These are phyloP conservation scores for Laguncularia racemosa DNA, from an alignment of 345 rosid genomes.

Conservation along the genomic window DNA sequence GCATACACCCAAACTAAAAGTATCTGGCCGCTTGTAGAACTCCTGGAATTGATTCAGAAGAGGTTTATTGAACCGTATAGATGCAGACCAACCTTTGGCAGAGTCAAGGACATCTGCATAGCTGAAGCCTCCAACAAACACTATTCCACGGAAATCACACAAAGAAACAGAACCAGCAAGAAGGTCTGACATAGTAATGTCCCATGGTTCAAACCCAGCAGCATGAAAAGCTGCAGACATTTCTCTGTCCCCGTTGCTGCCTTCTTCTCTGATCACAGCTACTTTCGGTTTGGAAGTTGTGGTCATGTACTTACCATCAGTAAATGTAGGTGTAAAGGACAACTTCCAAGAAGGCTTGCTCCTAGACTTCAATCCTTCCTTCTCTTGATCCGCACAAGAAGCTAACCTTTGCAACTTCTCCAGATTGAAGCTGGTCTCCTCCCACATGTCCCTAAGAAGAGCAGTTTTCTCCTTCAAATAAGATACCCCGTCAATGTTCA, in stretches of 20 bases:
- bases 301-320: conserved; percentile 50
- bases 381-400: conserved; percentile 79
- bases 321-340: conserved; percentile 62
- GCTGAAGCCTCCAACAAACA: conserved; percentile 93
- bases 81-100: conserved; percentile 98
- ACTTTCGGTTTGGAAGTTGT: conserved; percentile 69
- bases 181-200: conserved; percentile 87
- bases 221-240: conserved; percentile 89
- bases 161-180: conserved; percentile 52
- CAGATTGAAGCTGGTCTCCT: conserved; percentile 82
- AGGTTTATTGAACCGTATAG: conserved; percentile 73
- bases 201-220: conserved; percentile 97
- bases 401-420: conserved; percentile 76
- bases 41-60: conserved; percentile 74
- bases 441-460: conserved; percentile 81
- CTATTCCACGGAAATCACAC: conserved; percentile 66
- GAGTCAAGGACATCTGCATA: conserved; percentile 94
- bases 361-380: conserved; percentile 73
- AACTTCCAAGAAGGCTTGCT: conserved; percentile 67
- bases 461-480: conserved; percentile 55
- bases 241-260: conserved; percentile 95
- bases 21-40: conserved; percentile 77
- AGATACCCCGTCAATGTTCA: conserved; percentile 53
- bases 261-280: conserved; percentile 92
- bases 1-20: conserved; percentile 91